Conservation (phyloP, 257 asterid genomes). For the Solanum chmielewskii region DNA sequence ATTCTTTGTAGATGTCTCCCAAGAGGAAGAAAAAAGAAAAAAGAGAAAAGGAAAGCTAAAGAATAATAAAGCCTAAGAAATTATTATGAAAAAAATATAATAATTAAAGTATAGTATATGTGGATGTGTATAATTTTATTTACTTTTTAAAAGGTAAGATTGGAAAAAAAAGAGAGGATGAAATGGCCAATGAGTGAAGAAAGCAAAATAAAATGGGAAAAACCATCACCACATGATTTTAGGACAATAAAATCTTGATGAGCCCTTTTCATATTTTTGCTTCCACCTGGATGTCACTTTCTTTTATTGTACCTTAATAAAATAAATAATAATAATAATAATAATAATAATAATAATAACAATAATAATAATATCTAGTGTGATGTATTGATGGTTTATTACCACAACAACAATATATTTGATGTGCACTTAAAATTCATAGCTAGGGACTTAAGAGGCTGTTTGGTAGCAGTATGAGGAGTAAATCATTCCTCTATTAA, state of each 20-base stretch:
- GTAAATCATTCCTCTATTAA: too few relatives aligned
- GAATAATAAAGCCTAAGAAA: neutral
- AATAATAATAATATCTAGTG: neutral
- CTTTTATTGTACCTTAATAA: too few relatives aligned
- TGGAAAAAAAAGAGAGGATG: neutral
- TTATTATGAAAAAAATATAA: neutral
- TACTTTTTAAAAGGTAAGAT: neutral
- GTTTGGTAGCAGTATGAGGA: neutral
- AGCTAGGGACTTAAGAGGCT: neutral
- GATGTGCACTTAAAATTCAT: neutral
- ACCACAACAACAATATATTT: neutral
- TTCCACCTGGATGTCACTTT: constrained; percentile 4
- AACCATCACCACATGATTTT: neutral
- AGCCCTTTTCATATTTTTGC: neutral
- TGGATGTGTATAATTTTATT: neutral
- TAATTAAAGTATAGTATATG: neutral
- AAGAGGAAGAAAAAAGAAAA: neutral
- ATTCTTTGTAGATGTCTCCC: neutral
- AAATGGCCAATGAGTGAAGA: neutral
- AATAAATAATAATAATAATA: too few relatives aligned
- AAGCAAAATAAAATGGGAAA: neutral
- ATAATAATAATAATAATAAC: too few relatives aligned
- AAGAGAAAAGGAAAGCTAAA: neutral
- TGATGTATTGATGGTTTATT: neutral
- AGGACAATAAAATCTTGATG: neutral